Evolutionary conservation across 1,139 yeast species (phyloP), one percentile per base, ranked within the genome.

Genomic region (Geotrichum restrictum): DNA sequence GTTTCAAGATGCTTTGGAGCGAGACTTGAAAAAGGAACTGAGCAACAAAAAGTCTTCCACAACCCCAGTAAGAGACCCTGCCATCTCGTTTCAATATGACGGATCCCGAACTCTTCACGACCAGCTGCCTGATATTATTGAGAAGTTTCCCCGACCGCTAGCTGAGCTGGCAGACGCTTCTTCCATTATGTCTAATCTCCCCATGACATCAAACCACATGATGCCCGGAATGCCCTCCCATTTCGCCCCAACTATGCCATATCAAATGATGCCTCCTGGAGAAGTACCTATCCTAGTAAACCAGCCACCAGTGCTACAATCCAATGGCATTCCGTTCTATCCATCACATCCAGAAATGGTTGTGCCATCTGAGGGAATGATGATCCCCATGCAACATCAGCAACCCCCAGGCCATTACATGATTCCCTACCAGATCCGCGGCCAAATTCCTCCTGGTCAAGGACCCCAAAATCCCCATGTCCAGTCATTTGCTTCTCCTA

Each of bases 1-100:
- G 50, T 91, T 93, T 79, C 83, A 93, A 2, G 98, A 93, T 69
- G 98, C 98, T 0, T 72, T 93, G 52, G 98, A 91, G 69, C 75
- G 98, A 62, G 98, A 93, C 65, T 72, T 91, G 66, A 89, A 89
- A 68, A 83, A 88, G 64, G 97, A 91, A 49, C 60, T 67, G 16
- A 54, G 62, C 40, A 67, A 65, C 36, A 65, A 66, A 37, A 65
- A 62, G 38, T 62, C 74, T 14, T 66, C 74, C 14, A 72, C 76
- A 0, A 68, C 65, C 27, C 73, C 77, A 1, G 66, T 67, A 8
- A 60, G 70, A 7, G 77, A 74, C 56, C 77, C 77, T 2, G 76
- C 77, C 5, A 58, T 70, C 36, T 68, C 73, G n/a, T 71, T 73
- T 60, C 63, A 59, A 45, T 73, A 67, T 53, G 73, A 73, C 54